Percentiles rank a stretch among this genome's conserved stretches.
phyloP scores from a whole-genome alignment of 768 basidiomycete genomes.

The Coprinellus micaceus region DNA sequence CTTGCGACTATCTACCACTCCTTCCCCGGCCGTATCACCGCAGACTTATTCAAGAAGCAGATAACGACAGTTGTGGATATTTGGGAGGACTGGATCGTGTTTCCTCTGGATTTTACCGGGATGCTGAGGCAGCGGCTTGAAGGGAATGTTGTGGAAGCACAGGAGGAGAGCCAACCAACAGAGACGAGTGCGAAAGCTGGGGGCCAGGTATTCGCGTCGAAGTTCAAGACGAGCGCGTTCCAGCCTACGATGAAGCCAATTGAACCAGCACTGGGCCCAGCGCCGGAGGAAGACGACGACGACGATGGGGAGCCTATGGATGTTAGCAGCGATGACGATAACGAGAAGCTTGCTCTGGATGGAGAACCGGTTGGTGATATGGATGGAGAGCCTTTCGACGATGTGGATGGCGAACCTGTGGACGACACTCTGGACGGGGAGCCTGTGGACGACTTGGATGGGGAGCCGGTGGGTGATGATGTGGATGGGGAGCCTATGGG shows the following conservation, averaged over 20 bases:
- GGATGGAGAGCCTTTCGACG: slow-evolving; percentile 29
- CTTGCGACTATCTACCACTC: slow-evolving; percentile 91
- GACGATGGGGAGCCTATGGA: slow-evolving; percentile 20
- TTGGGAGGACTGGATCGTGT: slow-evolving; percentile 99
- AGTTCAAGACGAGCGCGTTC: slow-evolving; percentile 78
- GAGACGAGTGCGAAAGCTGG: slow-evolving; percentile 2
- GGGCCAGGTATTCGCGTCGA: slow-evolving; percentile 41
- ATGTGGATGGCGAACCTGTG: slow-evolving; percentile 36
- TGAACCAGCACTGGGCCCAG: slow-evolving; percentile 13
- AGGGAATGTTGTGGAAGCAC: slow-evolving; percentile 43
- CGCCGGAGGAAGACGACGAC: not conserved
- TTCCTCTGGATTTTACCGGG: slow-evolving; percentile 79
- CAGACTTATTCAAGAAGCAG: slow-evolving; percentile 93
- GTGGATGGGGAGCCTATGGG: slow-evolving; percentile 10
- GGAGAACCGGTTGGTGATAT: slow-evolving; percentile 41
- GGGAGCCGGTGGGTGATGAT: slow-evolving; percentile 33
- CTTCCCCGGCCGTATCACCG: slow-evolving; percentile 93
- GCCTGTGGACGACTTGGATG: slow-evolving; percentile 39
- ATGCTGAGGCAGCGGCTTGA: slow-evolving; percentile 75
- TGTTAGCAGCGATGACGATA: slow-evolving; percentile 2
- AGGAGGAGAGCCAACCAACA: slow-evolving; percentile 22
- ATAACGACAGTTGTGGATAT: slow-evolving; percentile 87
- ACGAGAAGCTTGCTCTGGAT: slow-evolving; percentile 41
- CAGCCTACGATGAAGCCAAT: slow-evolving; percentile 55
- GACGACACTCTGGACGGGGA: slow-evolving; percentile 42